Conservation (phyloP, 2,329 filamentous ascomycete genomes). For the Byssothecium circinans region DNA sequence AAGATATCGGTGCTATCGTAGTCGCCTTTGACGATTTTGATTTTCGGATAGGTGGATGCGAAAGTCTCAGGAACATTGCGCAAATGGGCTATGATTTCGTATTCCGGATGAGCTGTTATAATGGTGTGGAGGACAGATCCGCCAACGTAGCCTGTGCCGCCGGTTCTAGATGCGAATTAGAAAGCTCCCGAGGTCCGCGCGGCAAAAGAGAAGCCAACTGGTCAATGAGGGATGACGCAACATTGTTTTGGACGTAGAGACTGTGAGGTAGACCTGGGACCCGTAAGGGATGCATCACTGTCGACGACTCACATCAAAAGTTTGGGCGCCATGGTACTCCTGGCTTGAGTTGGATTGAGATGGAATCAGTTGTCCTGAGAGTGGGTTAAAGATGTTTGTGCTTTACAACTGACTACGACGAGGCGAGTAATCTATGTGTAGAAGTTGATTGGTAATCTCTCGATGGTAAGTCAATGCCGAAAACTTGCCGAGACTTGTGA, state of each 20-base stretch:
- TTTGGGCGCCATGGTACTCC: neutral
- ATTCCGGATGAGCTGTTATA: conserved; percentile 50
- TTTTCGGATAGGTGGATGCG: conserved; percentile 41
- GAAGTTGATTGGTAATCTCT: neutral
- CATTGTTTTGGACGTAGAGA: no score
- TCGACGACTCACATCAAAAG: no score
- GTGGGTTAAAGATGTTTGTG: neutral
- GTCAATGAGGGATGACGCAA: no score
- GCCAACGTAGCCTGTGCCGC: conserved; percentile 57
- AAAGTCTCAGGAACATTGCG: conserved; percentile 41
- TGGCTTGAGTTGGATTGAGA: neutral
- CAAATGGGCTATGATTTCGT: conserved; percentile 49
- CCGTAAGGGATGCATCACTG: no score
- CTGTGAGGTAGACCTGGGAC: no score
- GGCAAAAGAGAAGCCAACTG: no score
- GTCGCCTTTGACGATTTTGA: conserved; percentile 53
- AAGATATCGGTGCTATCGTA: conserved; percentile 51
- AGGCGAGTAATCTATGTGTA: neutral
- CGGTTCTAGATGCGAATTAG: conserved; percentile 44
- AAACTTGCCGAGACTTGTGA: no score
- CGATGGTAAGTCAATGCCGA: no score
- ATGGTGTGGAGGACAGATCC: conserved; percentile 55
- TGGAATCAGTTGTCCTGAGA: neutral
- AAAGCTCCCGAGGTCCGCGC: neutral
- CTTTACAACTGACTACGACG: neutral